Conservation (phyloP, 2,329 filamentous ascomycete species). For the Aspergillus chevalieri region DNA sequence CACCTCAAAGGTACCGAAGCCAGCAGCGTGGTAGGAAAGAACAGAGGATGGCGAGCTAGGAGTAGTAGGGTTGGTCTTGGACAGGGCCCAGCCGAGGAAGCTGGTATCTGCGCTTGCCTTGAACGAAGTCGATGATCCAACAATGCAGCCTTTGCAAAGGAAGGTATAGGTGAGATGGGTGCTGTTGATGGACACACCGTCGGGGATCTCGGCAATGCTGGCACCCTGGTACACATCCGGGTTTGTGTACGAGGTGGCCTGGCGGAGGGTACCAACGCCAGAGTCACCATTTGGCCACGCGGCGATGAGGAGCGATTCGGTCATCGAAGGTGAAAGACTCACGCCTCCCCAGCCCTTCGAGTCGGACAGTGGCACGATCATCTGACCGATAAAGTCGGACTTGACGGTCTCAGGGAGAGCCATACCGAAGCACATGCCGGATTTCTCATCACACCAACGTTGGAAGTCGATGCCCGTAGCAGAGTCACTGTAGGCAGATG, state of each 20-base stretch:
- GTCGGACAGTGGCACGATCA: slow-evolving; percentile 10
- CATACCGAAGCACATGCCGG: slow-evolving; percentile 13
- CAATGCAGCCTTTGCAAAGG: slow-evolving; percentile 11
- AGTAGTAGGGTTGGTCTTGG: slow-evolving; percentile 10
- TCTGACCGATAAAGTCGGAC: slow-evolving; percentile 12
- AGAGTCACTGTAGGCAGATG: slow-evolving; percentile 12
- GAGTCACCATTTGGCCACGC: slow-evolving; percentile 12
- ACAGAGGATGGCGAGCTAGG: slow-evolving; percentile 8
- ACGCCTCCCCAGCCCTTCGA: slow-evolving; percentile 15
- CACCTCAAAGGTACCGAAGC: slow-evolving; percentile 12
- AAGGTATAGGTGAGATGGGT: slow-evolving; percentile 16
- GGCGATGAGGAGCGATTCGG: slow-evolving; percentile 8
- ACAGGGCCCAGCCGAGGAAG: slow-evolving; percentile 13
- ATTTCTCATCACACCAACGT: slow-evolving; percentile 11
- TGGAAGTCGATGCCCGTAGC: slow-evolving; percentile 12
- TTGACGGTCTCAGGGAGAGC: slow-evolving; percentile 11
- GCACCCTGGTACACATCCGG: slow-evolving; percentile 8
- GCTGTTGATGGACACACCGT: slow-evolving; percentile 11
- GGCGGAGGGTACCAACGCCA: slow-evolving; percentile 8
- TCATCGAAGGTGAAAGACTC: slow-evolving; percentile 11
- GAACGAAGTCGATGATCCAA: slow-evolving; percentile 12
- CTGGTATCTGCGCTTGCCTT: slow-evolving; percentile 6
- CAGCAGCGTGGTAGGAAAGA: slow-evolving; percentile 11
- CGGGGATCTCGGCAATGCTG: slow-evolving; percentile 9
- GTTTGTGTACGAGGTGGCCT: slow-evolving; percentile 8